Evolutionary conservation across 2,329 filamentous ascomycete genomes (phyloP).

Genomic region (Leptographium lundbergii): DNA sequence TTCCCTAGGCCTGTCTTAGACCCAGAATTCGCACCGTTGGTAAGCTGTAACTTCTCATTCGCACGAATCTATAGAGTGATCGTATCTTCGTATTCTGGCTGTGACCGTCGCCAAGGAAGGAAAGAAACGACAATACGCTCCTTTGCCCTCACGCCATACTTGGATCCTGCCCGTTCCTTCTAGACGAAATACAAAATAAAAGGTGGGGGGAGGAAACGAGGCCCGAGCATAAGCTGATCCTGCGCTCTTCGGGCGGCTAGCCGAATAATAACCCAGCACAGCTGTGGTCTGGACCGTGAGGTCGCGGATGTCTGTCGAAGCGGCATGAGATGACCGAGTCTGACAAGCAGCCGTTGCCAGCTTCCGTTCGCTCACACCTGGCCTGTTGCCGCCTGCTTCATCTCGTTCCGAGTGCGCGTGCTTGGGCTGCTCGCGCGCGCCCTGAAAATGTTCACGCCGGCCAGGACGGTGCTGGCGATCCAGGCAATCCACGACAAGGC

Average conservation of each 20-base stretch:
- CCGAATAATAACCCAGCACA: slow-evolving; percentile 2
- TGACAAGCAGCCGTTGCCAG: background rate
- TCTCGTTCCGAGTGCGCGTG: slow-evolving; percentile 19
- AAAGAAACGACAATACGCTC: too few species aligned
- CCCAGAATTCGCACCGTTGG: background rate
- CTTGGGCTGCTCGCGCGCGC: slow-evolving; percentile 20
- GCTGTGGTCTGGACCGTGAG: slow-evolving; percentile 1
- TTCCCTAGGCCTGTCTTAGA: background rate
- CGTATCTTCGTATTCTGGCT: too few species aligned
- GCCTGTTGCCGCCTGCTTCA: slow-evolving; percentile 20
- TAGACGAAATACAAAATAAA: background rate
- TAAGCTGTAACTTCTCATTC: background rate
- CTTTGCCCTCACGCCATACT: background rate
- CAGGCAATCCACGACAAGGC: slow-evolving; percentile 41
- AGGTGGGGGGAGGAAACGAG: background rate
- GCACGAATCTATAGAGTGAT: too few species aligned
- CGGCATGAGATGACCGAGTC: too few species aligned
- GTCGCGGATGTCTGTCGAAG: too few species aligned
- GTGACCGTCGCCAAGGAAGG: too few species aligned
- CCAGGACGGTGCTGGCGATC: slow-evolving; percentile 33
- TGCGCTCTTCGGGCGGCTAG: background rate
- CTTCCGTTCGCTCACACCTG: background rate
- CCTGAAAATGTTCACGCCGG: slow-evolving; percentile 34
- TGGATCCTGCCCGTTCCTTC: background rate
- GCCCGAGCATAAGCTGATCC: too few species aligned